Evolutionary conservation across 495 filamentous ascomycete species (phyloP), one percentile per base, ranked within the genome.

Genomic region (Articulospora tetracladia): DNA sequence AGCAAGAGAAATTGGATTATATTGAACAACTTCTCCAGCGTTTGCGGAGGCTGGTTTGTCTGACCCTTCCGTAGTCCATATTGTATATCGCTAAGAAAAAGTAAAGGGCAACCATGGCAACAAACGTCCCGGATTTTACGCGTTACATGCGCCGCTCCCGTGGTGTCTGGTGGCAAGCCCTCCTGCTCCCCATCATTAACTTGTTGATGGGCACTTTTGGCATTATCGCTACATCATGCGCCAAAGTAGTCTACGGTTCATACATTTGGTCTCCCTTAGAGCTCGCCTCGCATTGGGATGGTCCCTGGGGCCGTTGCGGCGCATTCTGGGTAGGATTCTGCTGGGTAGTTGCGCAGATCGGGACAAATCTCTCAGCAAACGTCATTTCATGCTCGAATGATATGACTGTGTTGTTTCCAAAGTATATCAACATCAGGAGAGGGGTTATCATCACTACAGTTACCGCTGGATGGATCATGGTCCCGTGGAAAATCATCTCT

Each of bases 291-390:
- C 70, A 79, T 23, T 83, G 81, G 81, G 71, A 75, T 22, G 72
- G 72, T 1, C 67, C 72, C 13, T 60, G 72, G 23, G 74, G 76
- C 22, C 76, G 82, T 19, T 72, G 74, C 41, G 77, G 76, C 32
- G 74, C 77, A 49, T 84, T 84, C 70, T 84, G 82, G 58, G 75
- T 75, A 17, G 72, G 70, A 0, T 66, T 74, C 32, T 62, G 59
- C 64, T 80, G 79, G 75, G 75, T 76, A 30, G 71, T 85, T 11
- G 80, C 80, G 6, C 75, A 76, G 39, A 79, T 85, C 47, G 81
- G 81, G 57, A 81, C 79, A 25, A 87, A 88, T 69, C 77, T 88
- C 59, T 84, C 82, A 0, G 84, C 84, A 24, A 88, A 88, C 63
- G 80, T 80, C 13, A 76, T 86, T 51, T 83, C 78, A 7, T 82